phyloP scores from a whole-genome alignment of 2,329 filamentous ascomycete genomes.

The Neurospora sp. region DNA sequence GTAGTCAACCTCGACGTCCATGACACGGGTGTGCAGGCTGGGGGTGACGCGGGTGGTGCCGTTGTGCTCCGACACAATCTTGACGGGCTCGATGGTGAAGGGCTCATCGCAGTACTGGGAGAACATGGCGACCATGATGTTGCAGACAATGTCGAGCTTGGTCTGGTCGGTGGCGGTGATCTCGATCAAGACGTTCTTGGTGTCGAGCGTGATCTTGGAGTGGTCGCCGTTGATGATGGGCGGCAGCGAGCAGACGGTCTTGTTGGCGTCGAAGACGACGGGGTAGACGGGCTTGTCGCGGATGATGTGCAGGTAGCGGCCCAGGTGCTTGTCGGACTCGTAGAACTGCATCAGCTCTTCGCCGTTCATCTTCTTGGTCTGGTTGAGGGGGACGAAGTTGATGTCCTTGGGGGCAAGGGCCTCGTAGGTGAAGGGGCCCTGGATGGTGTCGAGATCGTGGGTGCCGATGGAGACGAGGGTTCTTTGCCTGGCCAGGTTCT shows the following conservation, averaged over 20 bases:
- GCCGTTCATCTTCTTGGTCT: constrained; percentile 77
- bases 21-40: constrained; percentile 63
- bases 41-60: constrained; percentile 71
- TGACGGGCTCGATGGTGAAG: constrained; percentile 88
- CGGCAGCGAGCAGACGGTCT: constrained; percentile 80
- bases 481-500: constrained; percentile 85
- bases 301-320: constrained; percentile 88
- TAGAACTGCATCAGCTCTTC: constrained; percentile 91
- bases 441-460: constrained; percentile 85
- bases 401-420: constrained; percentile 86
- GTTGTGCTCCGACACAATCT: constrained; percentile 89
- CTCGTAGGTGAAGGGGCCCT: constrained; percentile 95
- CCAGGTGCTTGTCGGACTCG: constrained; percentile 86
- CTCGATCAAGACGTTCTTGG: constrained; percentile 92
- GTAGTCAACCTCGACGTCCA: constrained; percentile 81
- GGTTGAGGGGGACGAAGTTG: constrained; percentile 82
- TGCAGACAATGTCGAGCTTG: constrained; percentile 90
- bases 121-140: constrained; percentile 97
- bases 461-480: constrained; percentile 78
- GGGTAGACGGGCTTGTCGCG: constrained; percentile 89
- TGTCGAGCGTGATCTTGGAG: constrained; percentile 88
- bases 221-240: constrained; percentile 97
- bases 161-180: constrained; percentile 93
- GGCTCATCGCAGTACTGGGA: constrained; percentile 78
- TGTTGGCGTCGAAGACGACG: constrained; percentile 85